phyloP scores from a whole-genome alignment of 1,284 basidiomycete species.

The Tetrapyrgos nigripes region DNA sequence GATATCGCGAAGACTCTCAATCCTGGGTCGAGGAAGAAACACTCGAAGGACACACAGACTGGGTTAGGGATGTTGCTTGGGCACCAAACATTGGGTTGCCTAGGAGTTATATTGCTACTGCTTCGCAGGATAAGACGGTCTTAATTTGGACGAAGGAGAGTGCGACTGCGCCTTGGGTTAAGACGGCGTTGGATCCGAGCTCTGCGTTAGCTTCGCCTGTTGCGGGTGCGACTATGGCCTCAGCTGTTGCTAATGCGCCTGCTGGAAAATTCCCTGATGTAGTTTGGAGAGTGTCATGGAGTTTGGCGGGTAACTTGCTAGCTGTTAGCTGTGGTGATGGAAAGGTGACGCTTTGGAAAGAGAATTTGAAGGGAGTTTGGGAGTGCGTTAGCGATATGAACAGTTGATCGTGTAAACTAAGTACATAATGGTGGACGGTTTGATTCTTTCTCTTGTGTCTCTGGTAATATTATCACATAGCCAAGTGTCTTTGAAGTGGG shows the following conservation, averaged over 20 bases:
- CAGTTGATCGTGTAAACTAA: constrained; percentile 55
- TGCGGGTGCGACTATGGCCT: constrained; percentile 34
- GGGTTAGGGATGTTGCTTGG: constrained; percentile 98
- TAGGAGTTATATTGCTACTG: constrained; percentile 94
- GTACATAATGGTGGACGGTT: not conserved
- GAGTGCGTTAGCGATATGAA: constrained; percentile 96
- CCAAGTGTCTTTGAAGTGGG: too few relatives aligned
- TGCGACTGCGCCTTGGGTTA: constrained; percentile 82
- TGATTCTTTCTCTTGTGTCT: not conserved
- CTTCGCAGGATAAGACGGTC: constrained; percentile 94
- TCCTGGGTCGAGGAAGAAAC: constrained; percentile 92
- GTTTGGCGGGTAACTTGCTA: constrained; percentile 93
- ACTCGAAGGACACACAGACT: constrained; percentile 92
- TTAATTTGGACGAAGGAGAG: constrained; percentile 94
- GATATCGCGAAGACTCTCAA: constrained; percentile 76
- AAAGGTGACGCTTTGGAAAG: constrained; percentile 98
- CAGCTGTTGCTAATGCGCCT: constrained; percentile 49
- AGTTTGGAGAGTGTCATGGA: constrained; percentile 99
- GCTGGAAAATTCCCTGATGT: constrained; percentile 90
- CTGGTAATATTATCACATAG: too few relatives aligned
- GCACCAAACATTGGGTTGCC: constrained; percentile 96
- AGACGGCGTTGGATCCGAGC: constrained; percentile 84
- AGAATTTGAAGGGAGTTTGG: constrained; percentile 93
- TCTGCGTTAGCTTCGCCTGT: constrained; percentile 52
- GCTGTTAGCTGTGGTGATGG: constrained; percentile 98